Evolutionary conservation across 495 filamentous ascomycete species (phyloP).

Genomic region (Melanomma pulvis-pyrius): DNA sequence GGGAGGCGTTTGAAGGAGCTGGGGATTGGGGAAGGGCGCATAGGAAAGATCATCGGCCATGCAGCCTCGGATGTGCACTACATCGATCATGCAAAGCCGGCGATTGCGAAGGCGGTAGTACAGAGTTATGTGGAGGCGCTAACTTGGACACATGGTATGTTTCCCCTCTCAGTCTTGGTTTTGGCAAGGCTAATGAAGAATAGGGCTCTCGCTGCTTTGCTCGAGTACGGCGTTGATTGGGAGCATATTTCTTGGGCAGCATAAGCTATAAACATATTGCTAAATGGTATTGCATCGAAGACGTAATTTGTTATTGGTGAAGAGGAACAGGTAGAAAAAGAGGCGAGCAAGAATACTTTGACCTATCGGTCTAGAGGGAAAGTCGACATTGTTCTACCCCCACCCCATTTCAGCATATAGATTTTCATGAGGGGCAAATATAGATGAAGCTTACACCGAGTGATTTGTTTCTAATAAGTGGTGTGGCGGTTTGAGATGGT

Average conservation of each 20-base stretch:
- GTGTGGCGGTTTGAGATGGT: no score
- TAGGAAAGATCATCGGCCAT: constrained; percentile 7
- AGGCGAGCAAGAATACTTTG: no score
- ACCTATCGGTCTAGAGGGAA: no score
- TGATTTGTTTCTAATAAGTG: no score
- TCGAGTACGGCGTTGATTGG: background rate
- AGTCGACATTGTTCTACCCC: no score
- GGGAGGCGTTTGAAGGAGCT: constrained; percentile 1
- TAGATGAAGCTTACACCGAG: no score
- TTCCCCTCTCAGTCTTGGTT: background rate
- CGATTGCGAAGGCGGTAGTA: background rate
- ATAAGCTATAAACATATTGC: background rate
- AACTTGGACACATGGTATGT: constrained; percentile 24
- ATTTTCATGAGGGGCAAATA: no score
- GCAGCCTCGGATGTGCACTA: constrained; percentile 13
- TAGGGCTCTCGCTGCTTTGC: background rate
- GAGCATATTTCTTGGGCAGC: constrained; percentile 12
- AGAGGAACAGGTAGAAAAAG: no score
- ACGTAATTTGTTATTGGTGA: no score
- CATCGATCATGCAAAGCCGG: constrained; percentile 16
- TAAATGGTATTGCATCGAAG: background rate
- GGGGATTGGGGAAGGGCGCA: constrained; percentile 6
- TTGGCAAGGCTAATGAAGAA: background rate
- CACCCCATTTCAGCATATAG: no score
- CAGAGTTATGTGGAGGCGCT: constrained; percentile 18